These are phyloP conservation scores for Malus hybrid DNA, from an alignment of 331 rosid genomes.

Conservation along the genomic window DNA sequence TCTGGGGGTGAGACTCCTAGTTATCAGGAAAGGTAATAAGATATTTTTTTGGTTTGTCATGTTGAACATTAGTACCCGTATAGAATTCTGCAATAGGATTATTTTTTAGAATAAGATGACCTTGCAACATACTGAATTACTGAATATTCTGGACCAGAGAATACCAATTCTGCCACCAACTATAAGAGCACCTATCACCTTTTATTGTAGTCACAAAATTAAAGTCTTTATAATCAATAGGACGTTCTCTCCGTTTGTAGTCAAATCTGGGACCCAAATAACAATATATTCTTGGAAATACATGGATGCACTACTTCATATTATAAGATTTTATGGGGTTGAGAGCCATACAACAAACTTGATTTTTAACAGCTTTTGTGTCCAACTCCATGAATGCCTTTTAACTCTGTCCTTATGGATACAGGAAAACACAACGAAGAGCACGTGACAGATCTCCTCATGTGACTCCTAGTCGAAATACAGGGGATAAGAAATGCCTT, in stretches of 20 bases:
- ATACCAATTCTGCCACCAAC: background rate
- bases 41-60: background rate
- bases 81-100: background rate
- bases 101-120: background rate
- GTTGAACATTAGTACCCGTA: background rate
- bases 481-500: slow-evolving; percentile 24
- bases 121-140: background rate
- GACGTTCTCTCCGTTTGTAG: background rate
- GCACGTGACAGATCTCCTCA: slow-evolving; percentile 44
- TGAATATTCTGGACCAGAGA: background rate
- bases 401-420: slow-evolving; percentile 11
- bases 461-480: slow-evolving; percentile 28
- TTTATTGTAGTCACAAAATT: background rate
- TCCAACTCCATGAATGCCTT: slow-evolving; percentile 6
- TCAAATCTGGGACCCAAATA: background rate
- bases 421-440: slow-evolving; percentile 47
- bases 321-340: too few relatives aligned
- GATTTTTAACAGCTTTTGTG: background rate
- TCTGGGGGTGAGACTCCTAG: slow-evolving; percentile 37
- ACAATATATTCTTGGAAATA: background rate
- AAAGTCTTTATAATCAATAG: background rate
- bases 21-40: slow-evolving; percentile 55
- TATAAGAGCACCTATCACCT: background rate
- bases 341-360: too few relatives aligned
- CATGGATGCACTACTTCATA: background rate